Percentiles rank a stretch among this genome's conserved stretches.
phyloP scores from a whole-genome alignment of 305 asterid genomes.

The Striga hermonthica region DNA sequence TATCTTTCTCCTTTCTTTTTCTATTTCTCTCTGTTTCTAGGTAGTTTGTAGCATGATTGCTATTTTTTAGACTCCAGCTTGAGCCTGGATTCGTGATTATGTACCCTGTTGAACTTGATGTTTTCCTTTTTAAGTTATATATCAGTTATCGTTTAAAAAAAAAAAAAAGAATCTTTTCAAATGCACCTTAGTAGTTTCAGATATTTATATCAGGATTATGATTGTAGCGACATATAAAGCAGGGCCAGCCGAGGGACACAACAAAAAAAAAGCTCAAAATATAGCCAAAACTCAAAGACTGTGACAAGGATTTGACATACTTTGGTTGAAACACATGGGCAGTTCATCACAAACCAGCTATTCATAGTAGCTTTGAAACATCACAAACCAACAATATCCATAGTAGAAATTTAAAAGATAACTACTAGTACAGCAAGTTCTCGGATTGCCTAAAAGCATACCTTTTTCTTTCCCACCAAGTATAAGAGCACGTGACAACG shows the following conservation, averaged over 20 bases:
- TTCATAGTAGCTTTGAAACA: too few relatives aligned
- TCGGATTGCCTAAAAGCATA: background rate
- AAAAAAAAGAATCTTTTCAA: too few relatives aligned
- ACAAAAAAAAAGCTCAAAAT: background rate
- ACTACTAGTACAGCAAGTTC: background rate
- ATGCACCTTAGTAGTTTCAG: background rate
- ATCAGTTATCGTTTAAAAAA: too few relatives aligned
- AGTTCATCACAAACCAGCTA: background rate
- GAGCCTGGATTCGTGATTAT: too few relatives aligned
- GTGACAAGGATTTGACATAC: background rate
- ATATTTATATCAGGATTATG: background rate
- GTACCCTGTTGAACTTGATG: too few relatives aligned
- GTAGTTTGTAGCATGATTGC: too few relatives aligned
- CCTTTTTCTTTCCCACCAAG: background rate
- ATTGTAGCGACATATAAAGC: conserved; percentile 1
- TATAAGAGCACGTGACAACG: background rate
- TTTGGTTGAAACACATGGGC: background rate
- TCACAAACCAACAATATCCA: background rate
- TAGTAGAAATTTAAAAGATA: too few relatives aligned
- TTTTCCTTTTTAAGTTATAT: too few relatives aligned
- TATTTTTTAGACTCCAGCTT: too few relatives aligned
- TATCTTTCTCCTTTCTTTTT: too few relatives aligned
- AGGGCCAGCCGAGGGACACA: background rate
- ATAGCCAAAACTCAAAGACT: background rate
- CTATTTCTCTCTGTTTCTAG: too few relatives aligned